phyloP scores from a whole-genome alignment of 768 basidiomycete species.

The Podaxis sp. region DNA sequence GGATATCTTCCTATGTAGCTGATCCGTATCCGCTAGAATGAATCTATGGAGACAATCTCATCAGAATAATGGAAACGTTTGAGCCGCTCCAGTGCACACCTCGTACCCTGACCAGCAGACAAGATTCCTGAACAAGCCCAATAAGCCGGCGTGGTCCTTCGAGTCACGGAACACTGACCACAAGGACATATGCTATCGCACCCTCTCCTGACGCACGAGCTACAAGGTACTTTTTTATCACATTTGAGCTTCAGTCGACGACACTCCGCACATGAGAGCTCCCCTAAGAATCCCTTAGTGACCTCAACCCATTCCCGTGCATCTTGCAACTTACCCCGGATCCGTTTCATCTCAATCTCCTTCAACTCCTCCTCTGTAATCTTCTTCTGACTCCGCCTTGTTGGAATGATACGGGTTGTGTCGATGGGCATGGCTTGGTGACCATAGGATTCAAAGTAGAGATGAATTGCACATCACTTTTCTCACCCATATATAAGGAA shows the following conservation, averaged over 20 bases:
- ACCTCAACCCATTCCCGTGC: conserved; percentile 4
- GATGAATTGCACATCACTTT: not conserved
- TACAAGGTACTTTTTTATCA: conserved; percentile 51
- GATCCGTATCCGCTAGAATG: conserved; percentile 63
- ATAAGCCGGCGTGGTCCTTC: not conserved
- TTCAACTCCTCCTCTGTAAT: conserved; percentile 49
- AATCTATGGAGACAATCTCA: conserved; percentile 36
- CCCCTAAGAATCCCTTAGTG: conserved; percentile 29
- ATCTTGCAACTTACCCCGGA: conserved; percentile 33
- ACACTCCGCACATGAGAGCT: conserved; percentile 55
- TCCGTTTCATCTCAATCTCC: conserved; percentile 50
- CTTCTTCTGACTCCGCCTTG: conserved; percentile 39
- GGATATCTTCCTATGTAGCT: conserved; percentile 62
- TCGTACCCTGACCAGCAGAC: conserved; percentile 51
- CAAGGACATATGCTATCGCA: conserved; percentile 67
- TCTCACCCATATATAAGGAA: not conserved
- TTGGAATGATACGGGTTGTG: conserved; percentile 34
- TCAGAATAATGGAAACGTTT: not conserved
- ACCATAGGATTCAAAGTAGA: not conserved
- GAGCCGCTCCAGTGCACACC: conserved; percentile 25
- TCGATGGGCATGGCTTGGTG: conserved; percentile 40
- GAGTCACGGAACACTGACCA: conserved; percentile 29
- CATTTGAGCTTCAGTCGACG: conserved; percentile 49
- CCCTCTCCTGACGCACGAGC: conserved; percentile 52
- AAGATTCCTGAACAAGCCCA: conserved; percentile 34